These are phyloP conservation scores for Lumnitzera littorea DNA, from an alignment of 345 rosid species.

Conservation along the genomic window DNA sequence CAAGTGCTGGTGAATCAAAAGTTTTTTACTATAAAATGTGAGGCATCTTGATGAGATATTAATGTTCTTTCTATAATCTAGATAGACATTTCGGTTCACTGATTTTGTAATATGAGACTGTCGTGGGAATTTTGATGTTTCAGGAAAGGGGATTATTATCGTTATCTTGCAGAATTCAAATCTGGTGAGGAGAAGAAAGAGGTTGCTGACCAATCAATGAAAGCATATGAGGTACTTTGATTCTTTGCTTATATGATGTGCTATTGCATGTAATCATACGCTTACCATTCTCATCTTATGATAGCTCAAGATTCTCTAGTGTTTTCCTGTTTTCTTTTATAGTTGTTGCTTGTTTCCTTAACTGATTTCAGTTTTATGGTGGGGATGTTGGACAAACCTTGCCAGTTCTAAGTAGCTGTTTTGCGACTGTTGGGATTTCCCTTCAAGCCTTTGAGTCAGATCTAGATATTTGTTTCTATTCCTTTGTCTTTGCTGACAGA, in stretches of 20 bases:
- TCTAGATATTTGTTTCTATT: too few relatives aligned
- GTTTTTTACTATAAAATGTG: slow-evolving; percentile 34
- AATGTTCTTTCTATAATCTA: neutral
- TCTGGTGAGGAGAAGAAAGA: slow-evolving; percentile 32
- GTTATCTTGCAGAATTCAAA: slow-evolving; percentile 54
- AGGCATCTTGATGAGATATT: neutral
- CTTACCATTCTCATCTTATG: neutral
- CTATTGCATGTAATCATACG: neutral
- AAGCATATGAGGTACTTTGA: slow-evolving; percentile 29
- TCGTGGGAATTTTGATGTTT: slow-evolving; percentile 1
- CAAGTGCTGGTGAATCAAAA: slow-evolving; percentile 27
- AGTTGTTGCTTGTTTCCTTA: neutral
- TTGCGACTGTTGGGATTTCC: too few relatives aligned
- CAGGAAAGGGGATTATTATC: slow-evolving; percentile 59
- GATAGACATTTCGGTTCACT: too few relatives aligned
- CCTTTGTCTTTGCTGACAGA: too few relatives aligned
- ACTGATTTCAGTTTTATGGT: neutral
- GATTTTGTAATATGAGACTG: neutral
- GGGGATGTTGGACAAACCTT: too few relatives aligned
- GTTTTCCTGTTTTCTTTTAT: neutral
- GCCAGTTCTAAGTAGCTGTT: too few relatives aligned
- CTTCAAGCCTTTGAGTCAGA: too few relatives aligned
- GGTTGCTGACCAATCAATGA: slow-evolving; percentile 40
- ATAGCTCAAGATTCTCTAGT: neutral
- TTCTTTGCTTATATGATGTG: neutral